Evolutionary conservation across 768 basidiomycete species (phyloP), one percentile per base, ranked within the genome.

Genomic region (Cystofilobasidium capitatum): DNA sequence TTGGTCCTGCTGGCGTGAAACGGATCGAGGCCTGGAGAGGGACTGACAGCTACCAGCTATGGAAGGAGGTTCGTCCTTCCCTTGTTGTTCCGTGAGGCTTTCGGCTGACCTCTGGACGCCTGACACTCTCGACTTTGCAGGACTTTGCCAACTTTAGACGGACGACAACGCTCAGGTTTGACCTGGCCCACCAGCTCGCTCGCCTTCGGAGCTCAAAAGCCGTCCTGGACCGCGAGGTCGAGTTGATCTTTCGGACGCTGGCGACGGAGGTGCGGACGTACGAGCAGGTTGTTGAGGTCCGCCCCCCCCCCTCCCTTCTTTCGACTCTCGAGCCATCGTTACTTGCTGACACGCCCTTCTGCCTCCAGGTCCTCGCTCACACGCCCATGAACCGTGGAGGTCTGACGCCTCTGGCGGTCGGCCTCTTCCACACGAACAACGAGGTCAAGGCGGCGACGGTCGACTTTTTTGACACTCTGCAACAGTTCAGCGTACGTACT

Each of bases 1-100:
- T 68, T 3, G 66, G 66, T 5, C 24, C 26, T 26, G 47, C 47
- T 22, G 63, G 63, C 33, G 47, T 69, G 20, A 84, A 85, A 72
- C 83, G 94, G 40, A 91, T 98, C 44, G 96, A 98, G 74, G 93
- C 87, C 10, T 99, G 94, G 94, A 80, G 88, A 70, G 83, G 83
- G 74, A 94, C 89, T 6, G 84, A 83, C 70, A 85, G 83, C 63
- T 96, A 97, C 76, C 81, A 83, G 64, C 83, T 88, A 69, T 87
- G 80, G 72, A 81, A 85, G 64, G 78, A 79, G 77, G 93, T 93
- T 71, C 70, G 83, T 78, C 39, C 35, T 8, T 5, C 14, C n/a
- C n/a, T 39, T 24, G 12, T 33, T 24, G n/a, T 14, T 39, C 26
- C 12, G 29, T 39, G 1, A 24, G 20, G 24, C 39, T 6, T 29